Conservation (phyloP, 108 stramenopile genomes). For the Skeletonema costatum region DNA sequence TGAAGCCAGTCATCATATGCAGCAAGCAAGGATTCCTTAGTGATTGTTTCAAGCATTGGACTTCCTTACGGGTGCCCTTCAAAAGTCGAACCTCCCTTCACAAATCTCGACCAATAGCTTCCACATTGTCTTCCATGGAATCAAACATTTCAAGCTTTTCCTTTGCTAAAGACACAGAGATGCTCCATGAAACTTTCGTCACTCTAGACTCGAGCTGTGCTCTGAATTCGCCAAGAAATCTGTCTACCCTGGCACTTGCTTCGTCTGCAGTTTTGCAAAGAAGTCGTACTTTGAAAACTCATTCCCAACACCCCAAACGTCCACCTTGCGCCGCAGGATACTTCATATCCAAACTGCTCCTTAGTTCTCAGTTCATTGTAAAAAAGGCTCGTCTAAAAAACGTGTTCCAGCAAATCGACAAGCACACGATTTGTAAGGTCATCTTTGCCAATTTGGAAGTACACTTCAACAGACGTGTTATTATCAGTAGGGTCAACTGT, state of each 20-base stretch:
- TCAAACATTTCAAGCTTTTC: slow-evolving; percentile 81
- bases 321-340: slow-evolving; percentile 46
- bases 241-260: slow-evolving; percentile 57
- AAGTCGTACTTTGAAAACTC: slow-evolving; percentile 68
- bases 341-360: slow-evolving; percentile 44
- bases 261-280: slow-evolving; percentile 67
- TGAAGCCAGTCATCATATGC: slow-evolving; percentile 81
- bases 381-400: slow-evolving; percentile 86
- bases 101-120: slow-evolving; percentile 66
- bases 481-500: slow-evolving; percentile 70
- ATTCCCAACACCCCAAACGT: slow-evolving; percentile 74
- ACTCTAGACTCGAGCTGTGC: slow-evolving; percentile 52
- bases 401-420: slow-evolving; percentile 68
- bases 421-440: slow-evolving; percentile 54
- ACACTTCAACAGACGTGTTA: slow-evolving; percentile 83
- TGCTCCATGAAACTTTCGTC: slow-evolving; percentile 65
- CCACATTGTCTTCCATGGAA: slow-evolving; percentile 68
- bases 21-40: slow-evolving; percentile 57
- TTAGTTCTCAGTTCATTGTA: slow-evolving; percentile 79
- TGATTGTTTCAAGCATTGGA: slow-evolving; percentile 55
- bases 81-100: slow-evolving; percentile 73
- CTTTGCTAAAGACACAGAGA: slow-evolving; percentile 71
- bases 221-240: slow-evolving; percentile 70
- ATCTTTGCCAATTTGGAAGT: slow-evolving; percentile 85
- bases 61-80: slow-evolving; percentile 71